A percentile compares a stretch with the other conserved stretches of the same genome.
phyloP scores from a whole-genome alignment of 2,329 filamentous ascomycete genomes.

The Scytalidium sp. region DNA sequence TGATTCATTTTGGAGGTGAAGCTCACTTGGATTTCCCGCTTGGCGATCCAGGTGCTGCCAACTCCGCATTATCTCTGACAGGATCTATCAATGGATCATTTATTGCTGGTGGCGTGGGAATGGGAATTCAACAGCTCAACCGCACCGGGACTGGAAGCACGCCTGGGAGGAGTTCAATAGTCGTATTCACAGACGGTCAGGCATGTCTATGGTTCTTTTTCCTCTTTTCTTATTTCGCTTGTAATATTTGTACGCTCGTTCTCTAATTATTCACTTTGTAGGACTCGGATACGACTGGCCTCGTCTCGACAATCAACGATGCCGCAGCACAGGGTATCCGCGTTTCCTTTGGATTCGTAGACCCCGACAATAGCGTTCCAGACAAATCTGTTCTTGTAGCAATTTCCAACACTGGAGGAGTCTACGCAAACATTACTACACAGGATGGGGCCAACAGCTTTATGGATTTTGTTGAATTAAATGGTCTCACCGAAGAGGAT shows the following conservation, averaged over 20 bases:
- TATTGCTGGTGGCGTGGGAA: constrained; percentile 15
- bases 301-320: constrained; percentile 17
- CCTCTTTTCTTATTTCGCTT: neutral
- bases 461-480: constrained; percentile 22
- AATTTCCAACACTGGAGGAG: constrained; percentile 17
- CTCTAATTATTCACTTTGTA: neutral
- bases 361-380: constrained; percentile 9
- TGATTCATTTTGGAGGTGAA: constrained; percentile 16
- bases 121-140: constrained; percentile 14
- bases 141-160: constrained; percentile 11
- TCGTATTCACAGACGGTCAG: constrained; percentile 24
- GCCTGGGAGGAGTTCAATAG: constrained; percentile 16
- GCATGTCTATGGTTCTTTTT: constrained; percentile 1
- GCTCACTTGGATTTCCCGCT: constrained; percentile 12
- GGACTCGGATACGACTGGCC: constrained; percentile 9
- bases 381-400: constrained; percentile 4
- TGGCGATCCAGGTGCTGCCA: constrained; percentile 12
- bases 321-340: constrained; percentile 20
- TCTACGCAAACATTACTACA: constrained; percentile 20
- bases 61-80: constrained; percentile 5
- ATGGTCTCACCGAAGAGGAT: constrained; percentile 21
- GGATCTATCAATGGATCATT: constrained; percentile 6
- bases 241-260: too few relatives aligned
- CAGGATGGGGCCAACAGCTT: constrained; percentile 18
- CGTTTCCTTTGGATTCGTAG: constrained; percentile 24